Percentiles rank a stretch among this genome's conserved stretches.
Conservation (phyloP, 2,329 filamentous ascomycete species). For the Clonostachys sp. region DNA sequence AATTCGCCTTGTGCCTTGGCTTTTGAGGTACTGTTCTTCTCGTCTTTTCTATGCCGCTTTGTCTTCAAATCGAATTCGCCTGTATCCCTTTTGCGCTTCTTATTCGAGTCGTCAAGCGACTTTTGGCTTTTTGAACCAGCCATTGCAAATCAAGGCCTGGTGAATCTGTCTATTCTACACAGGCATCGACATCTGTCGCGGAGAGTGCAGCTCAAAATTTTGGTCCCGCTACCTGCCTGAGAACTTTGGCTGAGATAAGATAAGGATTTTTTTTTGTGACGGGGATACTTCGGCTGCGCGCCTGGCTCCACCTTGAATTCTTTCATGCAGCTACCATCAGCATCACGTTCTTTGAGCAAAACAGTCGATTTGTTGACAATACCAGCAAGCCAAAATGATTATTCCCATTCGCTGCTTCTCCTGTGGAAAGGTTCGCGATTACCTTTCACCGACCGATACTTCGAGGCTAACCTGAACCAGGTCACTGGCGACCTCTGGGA, state of each 20-base stretch:
- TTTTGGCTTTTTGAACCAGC: constrained; percentile 22
- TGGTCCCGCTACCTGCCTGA: constrained; percentile 22
- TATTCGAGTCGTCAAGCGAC: constrained; percentile 27
- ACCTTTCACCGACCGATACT: neutral
- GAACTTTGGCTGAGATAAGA: constrained; percentile 37
- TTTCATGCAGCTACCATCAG: neutral
- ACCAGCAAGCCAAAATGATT: constrained; percentile 66
- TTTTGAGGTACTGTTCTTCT: constrained; percentile 7
- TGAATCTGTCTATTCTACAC: neutral
- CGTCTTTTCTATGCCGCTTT: constrained; percentile 30
- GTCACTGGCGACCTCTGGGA: constrained; percentile 98
- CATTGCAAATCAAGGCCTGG: constrained; percentile 17
- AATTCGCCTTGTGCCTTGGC: neutral
- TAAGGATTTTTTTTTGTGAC: constrained; percentile 18
- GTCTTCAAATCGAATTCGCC: constrained; percentile 33
- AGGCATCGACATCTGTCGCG: neutral
- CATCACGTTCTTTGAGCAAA: neutral
- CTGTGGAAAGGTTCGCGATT: constrained; percentile 79
- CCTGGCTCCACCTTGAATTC: constrained; percentile 1
- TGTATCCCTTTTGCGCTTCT: constrained; percentile 42
- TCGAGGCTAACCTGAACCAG: constrained; percentile 38
- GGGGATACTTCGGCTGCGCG: constrained; percentile 5
- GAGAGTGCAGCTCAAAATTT: constrained; percentile 22
- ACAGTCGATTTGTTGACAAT: too few relatives aligned
- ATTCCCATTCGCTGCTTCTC: constrained; percentile 98